A percentile compares a stretch with the other conserved stretches of the same genome.
Evolutionary conservation across 2,329 filamentous ascomycete species (phyloP).

Genomic region (Corniculantispora saksenae): DNA sequence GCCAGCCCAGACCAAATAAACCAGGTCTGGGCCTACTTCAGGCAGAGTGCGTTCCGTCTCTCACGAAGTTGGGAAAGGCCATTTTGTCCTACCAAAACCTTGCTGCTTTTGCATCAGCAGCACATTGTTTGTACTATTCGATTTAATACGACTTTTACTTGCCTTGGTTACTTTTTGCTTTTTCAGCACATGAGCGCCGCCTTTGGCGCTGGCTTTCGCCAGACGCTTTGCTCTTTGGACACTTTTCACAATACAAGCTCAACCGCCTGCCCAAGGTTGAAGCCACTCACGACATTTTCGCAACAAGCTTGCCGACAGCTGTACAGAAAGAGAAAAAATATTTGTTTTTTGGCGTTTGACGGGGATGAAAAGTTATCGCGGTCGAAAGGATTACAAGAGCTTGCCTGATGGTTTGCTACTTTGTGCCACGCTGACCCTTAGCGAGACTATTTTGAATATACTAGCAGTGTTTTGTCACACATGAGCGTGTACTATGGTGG

Average conservation of each 20-base stretch:
- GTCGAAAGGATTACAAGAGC: conserved; percentile 15
- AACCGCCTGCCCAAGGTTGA: not conserved
- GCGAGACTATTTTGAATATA: conserved; percentile 23
- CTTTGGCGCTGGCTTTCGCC: conserved; percentile 3
- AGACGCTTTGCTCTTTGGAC: not conserved
- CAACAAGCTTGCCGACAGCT: conserved; percentile 11
- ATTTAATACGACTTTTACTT: conserved; percentile 11
- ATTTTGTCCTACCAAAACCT: not conserved
- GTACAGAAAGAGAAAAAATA: conserved; percentile 6
- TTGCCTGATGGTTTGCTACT: conserved; percentile 10
- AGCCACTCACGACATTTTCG: not conserved
- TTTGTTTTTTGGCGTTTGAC: conserved; percentile 17
- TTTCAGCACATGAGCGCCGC: conserved; percentile 8
- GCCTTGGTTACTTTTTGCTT: not conserved
- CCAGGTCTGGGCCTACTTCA: not conserved
- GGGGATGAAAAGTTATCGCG: conserved; percentile 20
- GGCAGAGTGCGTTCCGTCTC: not conserved
- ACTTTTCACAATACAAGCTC: not conserved
- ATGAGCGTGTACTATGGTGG: conserved; percentile 20
- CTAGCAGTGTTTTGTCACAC: conserved; percentile 22
- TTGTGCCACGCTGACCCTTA: conserved; percentile 20
- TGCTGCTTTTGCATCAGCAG: conserved; percentile 5
- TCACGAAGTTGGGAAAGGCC: not conserved
- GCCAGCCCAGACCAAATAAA: not conserved
- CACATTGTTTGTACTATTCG: conserved; percentile 1